Evolutionary conservation across 176 grass and related monocot species (phyloP).

Genomic region (Dactylis glomerata): DNA sequence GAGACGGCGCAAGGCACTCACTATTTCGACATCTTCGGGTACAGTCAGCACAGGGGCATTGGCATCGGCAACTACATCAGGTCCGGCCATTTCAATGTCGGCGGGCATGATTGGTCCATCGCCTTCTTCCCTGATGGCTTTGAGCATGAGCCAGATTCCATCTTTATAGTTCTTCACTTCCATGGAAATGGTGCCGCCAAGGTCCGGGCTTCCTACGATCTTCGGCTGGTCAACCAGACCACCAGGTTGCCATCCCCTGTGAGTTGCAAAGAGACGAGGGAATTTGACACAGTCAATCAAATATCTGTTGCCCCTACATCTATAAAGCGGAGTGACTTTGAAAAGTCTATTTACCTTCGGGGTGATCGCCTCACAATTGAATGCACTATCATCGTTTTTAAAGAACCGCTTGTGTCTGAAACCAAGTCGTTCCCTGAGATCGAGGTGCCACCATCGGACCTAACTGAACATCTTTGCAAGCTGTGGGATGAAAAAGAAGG

Average conservation of each 20-base stretch:
- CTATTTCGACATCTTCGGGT: background rate
- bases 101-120: background rate
- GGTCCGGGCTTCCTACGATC: background rate
- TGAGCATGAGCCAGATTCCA: background rate
- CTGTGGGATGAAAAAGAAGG: background rate
- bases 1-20: background rate
- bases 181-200: background rate
- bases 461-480: background rate
- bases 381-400: background rate
- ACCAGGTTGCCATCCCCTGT: background rate
- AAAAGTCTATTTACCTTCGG: background rate
- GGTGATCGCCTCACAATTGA: conserved; percentile 15
- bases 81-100: background rate
- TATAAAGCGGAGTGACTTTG: background rate
- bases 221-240: background rate
- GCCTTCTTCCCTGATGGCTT: background rate
- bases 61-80: background rate
- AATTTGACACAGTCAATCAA: background rate
- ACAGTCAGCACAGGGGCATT: background rate
- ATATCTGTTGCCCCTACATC: too few species aligned
- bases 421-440: background rate
- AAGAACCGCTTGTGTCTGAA: background rate
- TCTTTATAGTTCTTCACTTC: background rate
- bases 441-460: background rate
- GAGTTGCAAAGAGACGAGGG: background rate